Conservation (phyloP, 768 basidiomycete genomes). For the Mycena latifolia region DNA sequence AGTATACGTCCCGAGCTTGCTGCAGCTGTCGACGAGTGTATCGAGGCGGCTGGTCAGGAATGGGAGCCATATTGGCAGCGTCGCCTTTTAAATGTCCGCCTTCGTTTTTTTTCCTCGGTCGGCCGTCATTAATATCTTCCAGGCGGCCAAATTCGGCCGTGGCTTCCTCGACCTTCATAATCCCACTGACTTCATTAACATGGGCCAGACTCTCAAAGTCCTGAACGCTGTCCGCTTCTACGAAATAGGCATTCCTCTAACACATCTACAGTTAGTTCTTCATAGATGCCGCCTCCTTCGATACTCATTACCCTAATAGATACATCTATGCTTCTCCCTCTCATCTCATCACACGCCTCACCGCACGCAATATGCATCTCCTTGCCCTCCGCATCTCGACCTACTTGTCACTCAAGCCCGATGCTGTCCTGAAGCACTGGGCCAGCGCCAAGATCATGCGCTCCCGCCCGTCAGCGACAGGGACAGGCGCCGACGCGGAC, state of each 20-base stretch:
- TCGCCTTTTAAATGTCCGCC: slow-evolving; percentile 80
- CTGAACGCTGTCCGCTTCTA: slow-evolving; percentile 93
- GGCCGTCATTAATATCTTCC: slow-evolving; percentile 11
- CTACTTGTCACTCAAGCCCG: slow-evolving; percentile 85
- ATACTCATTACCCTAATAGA: slow-evolving; percentile 54
- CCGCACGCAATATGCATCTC: slow-evolving; percentile 89
- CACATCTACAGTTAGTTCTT: slow-evolving; percentile 83
- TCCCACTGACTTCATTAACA: slow-evolving; percentile 90
- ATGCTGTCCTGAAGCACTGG: slow-evolving; percentile 95
- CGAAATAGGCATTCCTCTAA: slow-evolving; percentile 94
- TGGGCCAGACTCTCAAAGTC: slow-evolving; percentile 94
- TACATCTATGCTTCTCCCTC: slow-evolving; percentile 86
- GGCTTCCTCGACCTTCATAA: slow-evolving; percentile 95
- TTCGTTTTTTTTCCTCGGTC: slow-evolving; percentile 4
- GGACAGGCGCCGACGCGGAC: slow-evolving; percentile 65
- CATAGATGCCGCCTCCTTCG: slow-evolving; percentile 7
- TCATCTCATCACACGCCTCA: slow-evolving; percentile 85
- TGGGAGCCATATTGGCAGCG: slow-evolving; percentile 94
- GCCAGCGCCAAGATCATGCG: slow-evolving; percentile 91
- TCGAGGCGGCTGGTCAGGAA: slow-evolving; percentile 94
- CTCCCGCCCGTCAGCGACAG: slow-evolving; percentile 70
- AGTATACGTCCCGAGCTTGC: slow-evolving; percentile 89
- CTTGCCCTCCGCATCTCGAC: slow-evolving; percentile 92
- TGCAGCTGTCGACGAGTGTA: slow-evolving; percentile 89
- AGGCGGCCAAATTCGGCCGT: slow-evolving; percentile 98